Evolutionary conservation across 768 basidiomycete genomes (phyloP).

Genomic region (Boletus rex-veris): DNA sequence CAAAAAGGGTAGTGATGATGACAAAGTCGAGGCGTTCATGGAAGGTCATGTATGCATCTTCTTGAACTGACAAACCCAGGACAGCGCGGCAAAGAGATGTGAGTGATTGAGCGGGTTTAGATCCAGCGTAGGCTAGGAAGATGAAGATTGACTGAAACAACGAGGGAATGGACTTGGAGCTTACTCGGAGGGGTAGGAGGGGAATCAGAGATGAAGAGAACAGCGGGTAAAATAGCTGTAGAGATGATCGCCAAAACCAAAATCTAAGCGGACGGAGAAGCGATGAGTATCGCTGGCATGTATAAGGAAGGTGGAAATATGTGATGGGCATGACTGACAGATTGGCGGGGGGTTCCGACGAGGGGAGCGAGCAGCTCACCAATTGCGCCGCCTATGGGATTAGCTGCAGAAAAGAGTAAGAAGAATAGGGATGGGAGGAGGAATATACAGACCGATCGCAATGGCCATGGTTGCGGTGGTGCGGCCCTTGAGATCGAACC

Average conservation of each 20-base stretch:
- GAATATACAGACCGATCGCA: slow-evolving; percentile 36
- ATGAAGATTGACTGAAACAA: background rate
- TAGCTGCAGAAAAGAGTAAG: slow-evolving; percentile 41
- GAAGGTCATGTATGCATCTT: slow-evolving; percentile 53
- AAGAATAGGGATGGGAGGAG: background rate
- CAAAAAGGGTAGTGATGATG: slow-evolving; percentile 59
- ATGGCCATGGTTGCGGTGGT: slow-evolving; percentile 75
- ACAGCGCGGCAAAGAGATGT: slow-evolving; percentile 52
- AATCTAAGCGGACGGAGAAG: slow-evolving; percentile 40
- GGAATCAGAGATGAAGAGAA: slow-evolving; percentile 53
- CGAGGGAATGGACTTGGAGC: slow-evolving; percentile 7
- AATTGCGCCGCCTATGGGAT: slow-evolving; percentile 70
- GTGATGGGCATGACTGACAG: slow-evolving; percentile 42
- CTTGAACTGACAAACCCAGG: slow-evolving; percentile 39
- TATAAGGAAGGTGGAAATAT: background rate
- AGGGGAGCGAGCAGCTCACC: slow-evolving; percentile 72
- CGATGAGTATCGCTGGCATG: background rate
- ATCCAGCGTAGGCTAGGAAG: slow-evolving; percentile 60
- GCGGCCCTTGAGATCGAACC: slow-evolving; percentile 75
- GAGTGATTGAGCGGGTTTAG: slow-evolving; percentile 54
- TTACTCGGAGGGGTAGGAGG: slow-evolving; percentile 81
- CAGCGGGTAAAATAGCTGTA: slow-evolving; percentile 55
- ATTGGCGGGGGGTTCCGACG: slow-evolving; percentile 48
- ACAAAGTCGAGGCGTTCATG: slow-evolving; percentile 71
- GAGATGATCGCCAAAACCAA: slow-evolving; percentile 69